Evolutionary conservation across 306 rosid species (phyloP).

Genomic region (Pterocarpus macrocarpus): DNA sequence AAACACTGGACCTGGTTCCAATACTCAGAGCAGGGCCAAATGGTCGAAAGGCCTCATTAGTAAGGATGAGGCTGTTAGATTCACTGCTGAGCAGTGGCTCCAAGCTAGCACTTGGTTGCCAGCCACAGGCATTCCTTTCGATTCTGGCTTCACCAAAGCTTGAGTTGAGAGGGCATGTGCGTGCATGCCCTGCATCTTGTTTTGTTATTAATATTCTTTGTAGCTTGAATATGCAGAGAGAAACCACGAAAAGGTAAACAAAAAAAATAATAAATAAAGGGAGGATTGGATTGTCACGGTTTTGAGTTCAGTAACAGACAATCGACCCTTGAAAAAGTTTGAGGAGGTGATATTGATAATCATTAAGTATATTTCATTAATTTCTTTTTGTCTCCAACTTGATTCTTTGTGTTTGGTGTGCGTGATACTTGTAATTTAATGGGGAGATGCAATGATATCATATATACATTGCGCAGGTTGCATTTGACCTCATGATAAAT

Average conservation of each 20-base stretch:
- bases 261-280: too few relatives aligned
- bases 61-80: constrained; percentile 50
- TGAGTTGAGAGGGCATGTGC: background rate
- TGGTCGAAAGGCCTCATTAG: constrained; percentile 52
- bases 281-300: background rate
- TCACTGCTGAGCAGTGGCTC: constrained; percentile 52
- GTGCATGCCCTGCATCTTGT: too few relatives aligned
- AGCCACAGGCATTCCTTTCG: constrained; percentile 27
- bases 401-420: too few relatives aligned
- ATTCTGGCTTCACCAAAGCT: constrained; percentile 29
- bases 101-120: constrained; percentile 53
- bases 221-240: background rate
- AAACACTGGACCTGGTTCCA: constrained; percentile 68
- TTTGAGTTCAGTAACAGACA: background rate
- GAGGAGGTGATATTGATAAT: background rate
- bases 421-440: too few relatives aligned
- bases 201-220: background rate
- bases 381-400: background rate
- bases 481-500: too few relatives aligned
- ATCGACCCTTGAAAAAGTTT: background rate
- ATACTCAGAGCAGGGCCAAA: constrained; percentile 46
- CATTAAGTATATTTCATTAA: too few relatives aligned
- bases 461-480: too few relatives aligned
- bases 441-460: too few relatives aligned
- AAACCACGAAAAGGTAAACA: too few relatives aligned